Evolutionary conservation across 2,329 filamentous ascomycete species (phyloP).

Genomic region (Aureobasidium lini): DNA sequence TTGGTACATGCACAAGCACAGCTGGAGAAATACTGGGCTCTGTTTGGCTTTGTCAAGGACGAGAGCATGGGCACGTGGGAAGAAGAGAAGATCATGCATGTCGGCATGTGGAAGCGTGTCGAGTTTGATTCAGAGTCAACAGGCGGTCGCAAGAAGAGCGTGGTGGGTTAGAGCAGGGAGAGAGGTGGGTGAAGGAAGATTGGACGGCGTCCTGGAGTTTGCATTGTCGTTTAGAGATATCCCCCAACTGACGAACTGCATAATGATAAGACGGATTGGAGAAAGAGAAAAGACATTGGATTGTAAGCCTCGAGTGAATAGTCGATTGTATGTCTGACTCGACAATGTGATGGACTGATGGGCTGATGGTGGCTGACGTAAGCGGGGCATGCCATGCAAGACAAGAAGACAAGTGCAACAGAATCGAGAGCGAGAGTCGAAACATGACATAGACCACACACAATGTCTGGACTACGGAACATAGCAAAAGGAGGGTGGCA

Average conservation of each 20-base stretch:
- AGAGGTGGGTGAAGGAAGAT: not conserved
- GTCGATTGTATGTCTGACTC: too few relatives aligned
- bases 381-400: not conserved
- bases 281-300: not conserved
- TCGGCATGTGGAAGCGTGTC: constrained; percentile 68
- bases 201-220: not conserved
- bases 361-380: not conserved
- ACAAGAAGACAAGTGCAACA: not conserved
- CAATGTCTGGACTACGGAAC: constrained; percentile 3
- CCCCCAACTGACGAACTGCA: constrained; percentile 5
- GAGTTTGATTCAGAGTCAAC: constrained; percentile 33
- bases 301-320: not conserved
- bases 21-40: constrained; percentile 58
- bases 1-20: constrained; percentile 71
- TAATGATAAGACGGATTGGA: not conserved
- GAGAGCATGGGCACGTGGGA: constrained; percentile 67
- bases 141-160: not conserved
- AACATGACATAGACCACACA: not conserved
- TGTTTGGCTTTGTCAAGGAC: constrained; percentile 67
- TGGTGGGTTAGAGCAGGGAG: not conserved
- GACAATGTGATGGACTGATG: not conserved
- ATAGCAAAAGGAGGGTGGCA: constrained; percentile 44
- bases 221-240: constrained; percentile 8
- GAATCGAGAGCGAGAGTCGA: not conserved
- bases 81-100: constrained; percentile 77